Percentiles rank a stretch among this genome's conserved stretches.
Evolutionary conservation across 371 early-diverging fungal genomes (phyloP).

Genomic region (Mucor indicus): DNA sequence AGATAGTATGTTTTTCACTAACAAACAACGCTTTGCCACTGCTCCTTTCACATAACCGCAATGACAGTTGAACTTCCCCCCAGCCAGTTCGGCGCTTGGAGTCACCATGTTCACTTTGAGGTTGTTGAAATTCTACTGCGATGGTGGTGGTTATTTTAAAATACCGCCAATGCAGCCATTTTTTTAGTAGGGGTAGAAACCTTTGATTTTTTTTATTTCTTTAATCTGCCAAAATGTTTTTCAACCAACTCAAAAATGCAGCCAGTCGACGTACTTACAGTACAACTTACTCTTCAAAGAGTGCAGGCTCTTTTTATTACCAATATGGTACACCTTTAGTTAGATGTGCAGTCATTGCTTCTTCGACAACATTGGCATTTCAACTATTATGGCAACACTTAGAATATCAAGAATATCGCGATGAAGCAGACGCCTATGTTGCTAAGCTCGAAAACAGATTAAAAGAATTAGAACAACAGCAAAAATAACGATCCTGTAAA

Average conservation of each 20-base stretch:
- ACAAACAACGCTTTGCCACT: too few species aligned
- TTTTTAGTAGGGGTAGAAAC: too few species aligned
- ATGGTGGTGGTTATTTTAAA: too few species aligned
- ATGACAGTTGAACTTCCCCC: too few species aligned
- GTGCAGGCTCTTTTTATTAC: slow-evolving; percentile 31
- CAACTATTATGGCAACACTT: slow-evolving; percentile 45
- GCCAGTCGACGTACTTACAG: background rate
- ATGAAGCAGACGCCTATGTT: slow-evolving; percentile 32
- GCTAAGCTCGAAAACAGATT: slow-evolving; percentile 33
- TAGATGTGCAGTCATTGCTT: slow-evolving; percentile 42
- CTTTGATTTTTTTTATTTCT: too few species aligned
- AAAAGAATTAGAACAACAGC: slow-evolving; percentile 37
- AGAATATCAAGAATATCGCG: slow-evolving; percentile 47
- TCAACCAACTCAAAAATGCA: background rate
- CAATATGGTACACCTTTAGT: slow-evolving; percentile 50
- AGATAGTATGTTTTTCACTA: too few species aligned
- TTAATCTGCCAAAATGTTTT: too few species aligned
- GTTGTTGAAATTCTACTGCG: too few species aligned
- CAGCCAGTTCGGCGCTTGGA: too few species aligned
- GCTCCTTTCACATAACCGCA: too few species aligned
- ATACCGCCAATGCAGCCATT: too few species aligned
- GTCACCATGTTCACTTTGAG: too few species aligned
- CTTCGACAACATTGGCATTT: slow-evolving; percentile 40
- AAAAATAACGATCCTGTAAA: background rate
- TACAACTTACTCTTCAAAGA: background rate